These are phyloP conservation scores for Ustilago trichophora DNA, from an alignment of 1,284 basidiomycete genomes.

Conservation along the genomic window DNA sequence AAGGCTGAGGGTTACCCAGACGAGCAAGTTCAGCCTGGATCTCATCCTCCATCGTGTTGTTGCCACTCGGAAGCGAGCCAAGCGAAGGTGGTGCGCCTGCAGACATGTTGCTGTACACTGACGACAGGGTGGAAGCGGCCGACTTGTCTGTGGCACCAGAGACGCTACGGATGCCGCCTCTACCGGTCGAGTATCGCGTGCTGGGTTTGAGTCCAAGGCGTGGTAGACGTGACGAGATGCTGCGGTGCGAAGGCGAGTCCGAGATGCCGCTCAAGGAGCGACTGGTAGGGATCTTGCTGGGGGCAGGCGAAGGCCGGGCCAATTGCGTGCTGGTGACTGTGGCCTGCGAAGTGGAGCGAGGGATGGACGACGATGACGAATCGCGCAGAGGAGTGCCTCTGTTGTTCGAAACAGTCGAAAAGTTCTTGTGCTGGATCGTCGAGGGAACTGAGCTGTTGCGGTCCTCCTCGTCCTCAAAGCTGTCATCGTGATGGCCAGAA, in stretches of 20 bases:
- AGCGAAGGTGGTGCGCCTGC: constrained; percentile 23
- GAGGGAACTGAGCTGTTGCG: constrained; percentile 13
- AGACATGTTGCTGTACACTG: constrained; percentile 29
- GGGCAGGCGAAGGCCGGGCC: constrained; percentile 2
- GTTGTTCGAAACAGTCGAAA: background rate
- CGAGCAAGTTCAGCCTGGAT: constrained; percentile 39
- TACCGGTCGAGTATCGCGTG: constrained; percentile 6
- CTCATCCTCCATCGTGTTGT: constrained; percentile 46
- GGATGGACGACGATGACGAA: constrained; percentile 7
- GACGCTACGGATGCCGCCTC: constrained; percentile 17
- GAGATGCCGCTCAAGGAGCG: constrained; percentile 25
- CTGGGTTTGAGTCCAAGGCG: constrained; percentile 39
- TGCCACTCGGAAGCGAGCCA: constrained; percentile 31
- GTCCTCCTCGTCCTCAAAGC: constrained; percentile 9
- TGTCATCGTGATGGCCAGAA: background rate
- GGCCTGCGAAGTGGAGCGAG: constrained; percentile 25
- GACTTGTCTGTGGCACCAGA: constrained; percentile 36
- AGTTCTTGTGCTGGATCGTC: constrained; percentile 5
- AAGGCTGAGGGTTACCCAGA: constrained; percentile 36
- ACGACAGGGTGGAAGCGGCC: constrained; percentile 31
- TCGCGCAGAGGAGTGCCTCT: constrained; percentile 6
- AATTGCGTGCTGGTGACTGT: constrained; percentile 16
- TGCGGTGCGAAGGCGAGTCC: constrained; percentile 17
- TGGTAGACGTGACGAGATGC: constrained; percentile 36
- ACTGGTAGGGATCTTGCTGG: constrained; percentile 28